A percentile compares a stretch with the other conserved stretches of the same genome.
phyloP scores from a whole-genome alignment of 805 yeast genomes.

The Kuraishia borneana region DNA sequence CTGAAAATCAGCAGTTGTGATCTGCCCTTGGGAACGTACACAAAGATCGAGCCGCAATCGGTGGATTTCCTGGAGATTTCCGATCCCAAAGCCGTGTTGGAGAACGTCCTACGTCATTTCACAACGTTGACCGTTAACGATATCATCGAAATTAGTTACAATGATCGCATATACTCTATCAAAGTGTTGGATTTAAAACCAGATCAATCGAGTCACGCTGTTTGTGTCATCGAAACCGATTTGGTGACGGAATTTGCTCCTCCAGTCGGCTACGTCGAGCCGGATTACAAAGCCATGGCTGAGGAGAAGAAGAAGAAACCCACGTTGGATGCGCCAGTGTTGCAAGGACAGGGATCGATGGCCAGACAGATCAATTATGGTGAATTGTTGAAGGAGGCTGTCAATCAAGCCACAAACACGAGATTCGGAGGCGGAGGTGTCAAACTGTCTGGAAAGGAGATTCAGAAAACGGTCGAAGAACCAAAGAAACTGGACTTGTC shows the following conservation, averaged over 20 bases:
- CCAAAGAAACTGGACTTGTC: slow-evolving; percentile 36
- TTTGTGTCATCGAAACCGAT: slow-evolving; percentile 95
- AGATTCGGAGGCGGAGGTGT: slow-evolving; percentile 55
- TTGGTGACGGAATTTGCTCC: slow-evolving; percentile 97
- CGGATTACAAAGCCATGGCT: slow-evolving; percentile 40
- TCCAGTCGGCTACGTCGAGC: slow-evolving; percentile 96
- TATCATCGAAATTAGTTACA: slow-evolving; percentile 75
- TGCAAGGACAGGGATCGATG: slow-evolving; percentile 52
- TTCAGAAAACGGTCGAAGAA: slow-evolving; percentile 15
- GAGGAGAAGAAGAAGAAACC: slow-evolving; percentile 25
- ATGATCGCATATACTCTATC: slow-evolving; percentile 66
- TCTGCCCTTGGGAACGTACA: slow-evolving; percentile 78
- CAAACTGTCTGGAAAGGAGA: slow-evolving; percentile 54
- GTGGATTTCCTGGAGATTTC: slow-evolving; percentile 86
- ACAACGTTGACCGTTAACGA: slow-evolving; percentile 81
- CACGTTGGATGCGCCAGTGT: slow-evolving; percentile 20
- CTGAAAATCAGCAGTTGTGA: slow-evolving; percentile 67
- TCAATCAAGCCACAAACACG: slow-evolving; percentile 12
- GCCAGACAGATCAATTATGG: slow-evolving; percentile 62
- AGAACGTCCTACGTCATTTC: slow-evolving; percentile 82
- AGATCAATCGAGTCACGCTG: slow-evolving; percentile 42
- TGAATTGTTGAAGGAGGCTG: slow-evolving; percentile 35
- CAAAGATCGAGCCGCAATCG: slow-evolving; percentile 91
- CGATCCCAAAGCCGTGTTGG: slow-evolving; percentile 94
- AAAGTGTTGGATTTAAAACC: slow-evolving; percentile 86